Evolutionary conservation across 225 moss, liverwort and hornwort species (phyloP).

Genomic region (Polytrichum commune): DNA sequence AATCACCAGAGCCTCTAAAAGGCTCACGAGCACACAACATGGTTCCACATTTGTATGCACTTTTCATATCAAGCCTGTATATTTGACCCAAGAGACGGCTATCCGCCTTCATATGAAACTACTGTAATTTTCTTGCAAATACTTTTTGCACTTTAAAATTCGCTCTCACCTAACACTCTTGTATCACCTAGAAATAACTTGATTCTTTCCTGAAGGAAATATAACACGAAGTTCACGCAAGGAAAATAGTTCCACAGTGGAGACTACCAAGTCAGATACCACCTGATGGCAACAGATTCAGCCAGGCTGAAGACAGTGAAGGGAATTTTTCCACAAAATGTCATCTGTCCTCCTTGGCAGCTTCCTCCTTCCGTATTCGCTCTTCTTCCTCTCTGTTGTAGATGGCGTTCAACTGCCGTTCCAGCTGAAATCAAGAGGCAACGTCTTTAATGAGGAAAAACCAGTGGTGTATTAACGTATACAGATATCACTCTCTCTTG

Average conservation of each 20-base stretch:
- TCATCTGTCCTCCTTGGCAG: conserved; percentile 59
- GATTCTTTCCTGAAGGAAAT: conserved; percentile 1
- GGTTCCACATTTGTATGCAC: background rate
- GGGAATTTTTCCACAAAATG: conserved; percentile 6
- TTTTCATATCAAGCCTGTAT: background rate
- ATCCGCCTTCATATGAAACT: background rate
- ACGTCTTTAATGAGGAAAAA: background rate
- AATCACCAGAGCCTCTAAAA: conserved; percentile 2
- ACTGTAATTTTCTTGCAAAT: background rate
- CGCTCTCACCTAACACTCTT: background rate
- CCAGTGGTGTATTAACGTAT: background rate
- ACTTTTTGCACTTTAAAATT: background rate
- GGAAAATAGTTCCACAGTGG: conserved; percentile 8
- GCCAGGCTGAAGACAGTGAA: conserved; percentile 10
- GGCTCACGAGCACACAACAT: background rate
- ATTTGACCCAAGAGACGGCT: background rate
- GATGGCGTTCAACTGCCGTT: conserved; percentile 59
- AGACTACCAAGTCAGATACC: conserved; percentile 17
- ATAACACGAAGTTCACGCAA: background rate
- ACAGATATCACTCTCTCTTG: background rate
- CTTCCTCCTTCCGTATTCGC: conserved; percentile 66
- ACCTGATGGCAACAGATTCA: conserved; percentile 9
- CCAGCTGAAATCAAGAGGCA: conserved; percentile 24
- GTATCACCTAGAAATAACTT: background rate
- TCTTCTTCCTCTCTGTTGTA: conserved; percentile 65